phyloP scores from a whole-genome alignment of 106 monocot species.

The Dioscorea dumetorum region DNA sequence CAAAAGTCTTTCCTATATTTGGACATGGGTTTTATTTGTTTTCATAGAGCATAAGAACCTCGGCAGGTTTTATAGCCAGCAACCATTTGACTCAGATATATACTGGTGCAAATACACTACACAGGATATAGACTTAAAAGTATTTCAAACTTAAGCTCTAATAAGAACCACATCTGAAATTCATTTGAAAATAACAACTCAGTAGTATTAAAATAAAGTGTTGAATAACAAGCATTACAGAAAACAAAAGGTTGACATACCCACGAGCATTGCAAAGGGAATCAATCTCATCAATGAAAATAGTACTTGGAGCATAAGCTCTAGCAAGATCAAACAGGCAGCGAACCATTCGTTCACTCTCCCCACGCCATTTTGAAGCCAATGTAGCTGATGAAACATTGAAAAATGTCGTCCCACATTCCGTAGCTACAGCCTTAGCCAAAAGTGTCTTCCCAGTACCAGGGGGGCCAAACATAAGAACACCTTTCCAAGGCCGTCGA shows the following conservation, averaged over 20 bases:
- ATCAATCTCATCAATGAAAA: constrained; percentile 98
- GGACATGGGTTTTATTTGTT: too few species aligned
- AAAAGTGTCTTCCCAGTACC: constrained; percentile 97
- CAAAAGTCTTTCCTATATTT: too few species aligned
- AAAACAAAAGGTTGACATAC: constrained; percentile 24
- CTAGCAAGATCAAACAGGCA: constrained; percentile 95
- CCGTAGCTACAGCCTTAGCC: constrained; percentile 97
- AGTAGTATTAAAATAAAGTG: too few species aligned
- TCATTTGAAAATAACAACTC: too few species aligned
- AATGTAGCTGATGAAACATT: constrained; percentile 98
- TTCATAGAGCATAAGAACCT: too few species aligned
- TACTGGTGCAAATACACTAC: too few species aligned
- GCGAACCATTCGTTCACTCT: constrained; percentile 98
- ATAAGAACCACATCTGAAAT: not conserved
- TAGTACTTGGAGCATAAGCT: constrained; percentile 96
- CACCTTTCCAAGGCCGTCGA: constrained; percentile 97
- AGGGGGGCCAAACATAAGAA: constrained; percentile 99
- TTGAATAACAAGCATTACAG: not conserved
- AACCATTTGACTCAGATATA: too few species aligned
- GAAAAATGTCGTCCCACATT: constrained; percentile 98
- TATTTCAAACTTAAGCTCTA: not conserved
- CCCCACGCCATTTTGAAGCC: constrained; percentile 99
- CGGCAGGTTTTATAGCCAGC: too few species aligned
- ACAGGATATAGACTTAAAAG: not conserved
- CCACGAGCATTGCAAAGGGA: constrained; percentile 98